Percentiles rank a stretch among this genome's conserved stretches.
phyloP scores from a whole-genome alignment of 2,329 filamentous ascomycete species.

The Parastagonospora nodorum region DNA sequence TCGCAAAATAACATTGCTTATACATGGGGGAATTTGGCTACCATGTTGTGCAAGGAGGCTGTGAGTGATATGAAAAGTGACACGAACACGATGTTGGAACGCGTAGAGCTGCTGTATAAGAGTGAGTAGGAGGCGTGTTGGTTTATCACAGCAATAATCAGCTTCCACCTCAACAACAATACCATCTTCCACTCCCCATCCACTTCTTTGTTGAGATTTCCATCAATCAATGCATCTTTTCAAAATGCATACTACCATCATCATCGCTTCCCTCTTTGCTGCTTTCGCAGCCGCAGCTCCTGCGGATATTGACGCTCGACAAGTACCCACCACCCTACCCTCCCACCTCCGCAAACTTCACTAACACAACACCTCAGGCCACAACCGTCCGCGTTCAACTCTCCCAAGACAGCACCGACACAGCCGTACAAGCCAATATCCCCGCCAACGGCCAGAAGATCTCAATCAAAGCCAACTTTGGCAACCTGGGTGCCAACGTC shows the following conservation, averaged over 20 bases:
- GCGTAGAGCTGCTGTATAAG: too few species aligned
- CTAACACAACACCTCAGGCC: conserved; percentile 1
- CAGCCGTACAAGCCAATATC: conserved; percentile 15
- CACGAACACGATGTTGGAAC: too few species aligned
- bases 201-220: background rate
- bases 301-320: conserved; percentile 2
- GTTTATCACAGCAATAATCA: background rate
- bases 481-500: background rate
- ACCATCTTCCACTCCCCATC: background rate
- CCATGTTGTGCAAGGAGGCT: background rate
- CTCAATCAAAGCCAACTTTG: background rate
- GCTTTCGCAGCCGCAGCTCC: conserved; percentile 12
- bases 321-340: conserved; percentile 2
- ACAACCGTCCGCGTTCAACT: conserved; percentile 14
- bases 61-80: too few species aligned
- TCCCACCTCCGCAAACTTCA: background rate
- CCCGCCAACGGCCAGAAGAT: conserved; percentile 8
- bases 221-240: background rate
- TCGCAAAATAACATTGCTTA: background rate
- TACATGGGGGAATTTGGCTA: background rate
- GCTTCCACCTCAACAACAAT: background rate
- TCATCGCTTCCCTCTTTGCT: conserved; percentile 18
- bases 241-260: conserved; percentile 17
- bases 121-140: too few species aligned
- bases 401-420: conserved; percentile 15